Evolutionary conservation across 2,329 filamentous ascomycete genomes (phyloP).

Genomic region (Beauveria varroae): DNA sequence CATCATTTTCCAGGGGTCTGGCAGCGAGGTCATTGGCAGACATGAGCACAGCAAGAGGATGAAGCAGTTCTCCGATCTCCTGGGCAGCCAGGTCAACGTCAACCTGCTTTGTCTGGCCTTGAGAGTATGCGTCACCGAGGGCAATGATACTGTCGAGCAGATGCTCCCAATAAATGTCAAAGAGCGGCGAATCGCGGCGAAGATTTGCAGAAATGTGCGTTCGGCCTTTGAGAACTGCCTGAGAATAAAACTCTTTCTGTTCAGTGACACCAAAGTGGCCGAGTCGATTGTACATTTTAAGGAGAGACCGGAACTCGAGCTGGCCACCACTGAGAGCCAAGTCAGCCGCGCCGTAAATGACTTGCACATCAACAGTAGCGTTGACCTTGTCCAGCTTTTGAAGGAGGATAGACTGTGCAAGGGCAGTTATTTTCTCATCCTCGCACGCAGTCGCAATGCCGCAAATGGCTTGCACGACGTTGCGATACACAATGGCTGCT

Average conservation of each 20-base stretch:
- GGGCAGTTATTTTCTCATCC: constrained; percentile 85
- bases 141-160: constrained; percentile 82
- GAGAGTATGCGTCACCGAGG: constrained; percentile 76
- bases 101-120: constrained; percentile 63
- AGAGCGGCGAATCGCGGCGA: constrained; percentile 63
- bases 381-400: constrained; percentile 89
- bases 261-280: constrained; percentile 66
- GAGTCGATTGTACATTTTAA: constrained; percentile 75
- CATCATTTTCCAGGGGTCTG: constrained; percentile 49
- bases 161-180: constrained; percentile 75
- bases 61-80: constrained; percentile 81
- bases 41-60: constrained; percentile 80
- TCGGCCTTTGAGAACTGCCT: constrained; percentile 74
- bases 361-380: constrained; percentile 70
- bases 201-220: constrained; percentile 67
- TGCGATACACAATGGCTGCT: constrained; percentile 66
- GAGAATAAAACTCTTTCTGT: constrained; percentile 57
- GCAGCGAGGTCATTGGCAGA: constrained; percentile 53
- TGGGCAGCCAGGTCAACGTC: constrained; percentile 77
- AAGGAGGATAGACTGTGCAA: constrained; percentile 92
- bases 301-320: constrained; percentile 74
- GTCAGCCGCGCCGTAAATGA: constrained; percentile 73
- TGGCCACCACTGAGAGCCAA: constrained; percentile 71
- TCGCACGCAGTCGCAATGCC: constrained; percentile 74
- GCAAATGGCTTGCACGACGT: constrained; percentile 92